Evolutionary conservation across 2,329 filamentous ascomycete genomes (phyloP).

Genomic region (Hypomyces perniciosus): DNA sequence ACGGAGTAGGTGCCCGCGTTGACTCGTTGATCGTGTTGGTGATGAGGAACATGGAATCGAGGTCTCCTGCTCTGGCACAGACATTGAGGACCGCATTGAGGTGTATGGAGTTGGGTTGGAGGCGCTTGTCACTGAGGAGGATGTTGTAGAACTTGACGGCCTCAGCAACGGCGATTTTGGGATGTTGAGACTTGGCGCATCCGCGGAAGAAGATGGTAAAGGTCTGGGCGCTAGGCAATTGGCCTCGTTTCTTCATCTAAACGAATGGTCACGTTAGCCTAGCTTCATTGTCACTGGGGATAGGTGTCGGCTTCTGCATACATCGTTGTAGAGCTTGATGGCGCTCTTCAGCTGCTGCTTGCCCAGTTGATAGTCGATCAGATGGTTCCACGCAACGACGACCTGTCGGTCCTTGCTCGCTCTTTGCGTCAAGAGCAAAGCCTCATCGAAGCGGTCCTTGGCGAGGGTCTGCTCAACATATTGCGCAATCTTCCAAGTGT

Average conservation of each 20-base stretch:
- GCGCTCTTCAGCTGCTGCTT: constrained; percentile 56
- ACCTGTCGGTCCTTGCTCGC: constrained; percentile 61
- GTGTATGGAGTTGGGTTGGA: constrained; percentile 73
- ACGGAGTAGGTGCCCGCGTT: constrained; percentile 55
- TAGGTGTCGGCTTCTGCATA: constrained; percentile 23
- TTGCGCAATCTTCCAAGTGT: constrained; percentile 67
- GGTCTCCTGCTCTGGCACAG: constrained; percentile 66
- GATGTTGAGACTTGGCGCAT: constrained; percentile 55
- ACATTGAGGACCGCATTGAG: constrained; percentile 83
- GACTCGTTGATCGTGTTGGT: constrained; percentile 64
- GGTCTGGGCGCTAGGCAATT: constrained; percentile 73
- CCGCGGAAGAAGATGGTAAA: constrained; percentile 80
- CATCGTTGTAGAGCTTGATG: constrained; percentile 84
- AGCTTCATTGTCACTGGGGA: constrained; percentile 14
- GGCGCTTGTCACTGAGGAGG: constrained; percentile 56
- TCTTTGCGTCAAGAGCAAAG: constrained; percentile 59
- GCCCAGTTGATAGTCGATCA: constrained; percentile 66
- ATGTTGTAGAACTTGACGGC: constrained; percentile 72
- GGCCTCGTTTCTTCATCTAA: constrained; percentile 90
- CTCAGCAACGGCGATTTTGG: constrained; percentile 55
- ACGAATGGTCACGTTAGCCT: background rate
- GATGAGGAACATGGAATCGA: constrained; percentile 76
- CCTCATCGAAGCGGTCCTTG: constrained; percentile 57
- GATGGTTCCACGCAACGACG: constrained; percentile 79
- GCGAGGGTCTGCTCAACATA: constrained; percentile 57